A percentile compares a stretch with the other conserved stretches of the same genome.
These are phyloP conservation scores for Cyberlindnera galapagoensis DNA, from an alignment of 805 yeast genomes.

Conservation along the genomic window DNA sequence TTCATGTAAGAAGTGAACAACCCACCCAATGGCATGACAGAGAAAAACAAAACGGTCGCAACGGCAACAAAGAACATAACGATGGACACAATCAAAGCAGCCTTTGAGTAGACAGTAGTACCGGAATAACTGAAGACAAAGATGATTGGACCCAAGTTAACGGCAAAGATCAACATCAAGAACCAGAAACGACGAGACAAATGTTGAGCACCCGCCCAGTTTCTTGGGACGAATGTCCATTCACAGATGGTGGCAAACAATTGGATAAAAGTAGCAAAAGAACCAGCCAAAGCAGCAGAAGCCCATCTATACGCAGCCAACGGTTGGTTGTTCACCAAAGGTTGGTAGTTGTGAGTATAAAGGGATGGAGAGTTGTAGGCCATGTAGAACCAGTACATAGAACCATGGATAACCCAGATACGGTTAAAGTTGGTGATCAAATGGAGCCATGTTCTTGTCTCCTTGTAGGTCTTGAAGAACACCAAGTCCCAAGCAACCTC, in stretches of 20 bases:
- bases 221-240: conserved; percentile 95
- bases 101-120: conserved; percentile 53
- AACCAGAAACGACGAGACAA: conserved; percentile 82
- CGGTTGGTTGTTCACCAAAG: conserved; percentile 81
- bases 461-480: conserved; percentile 93
- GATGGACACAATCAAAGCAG: conserved; percentile 74
- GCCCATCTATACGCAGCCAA: conserved; percentile 90
- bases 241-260: conserved; percentile 83
- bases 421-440: conserved; percentile 92
- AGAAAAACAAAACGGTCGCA: conserved; percentile 75
- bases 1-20: conserved; percentile 89
- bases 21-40: conserved; percentile 96
- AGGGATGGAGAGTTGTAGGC: conserved; percentile 89
- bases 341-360: conserved; percentile 82
- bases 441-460: conserved; percentile 97
- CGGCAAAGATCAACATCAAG: conserved; percentile 53
- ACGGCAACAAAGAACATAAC: conserved; percentile 87
- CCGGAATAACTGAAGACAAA: conserved; percentile 82
- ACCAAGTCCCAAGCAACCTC: conserved; percentile 90
- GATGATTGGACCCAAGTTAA: conserved; percentile 81
- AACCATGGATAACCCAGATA: conserved; percentile 92
- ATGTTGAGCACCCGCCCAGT: conserved; percentile 99
- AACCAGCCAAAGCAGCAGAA: conserved; percentile 86
- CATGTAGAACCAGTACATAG: conserved; percentile 90
- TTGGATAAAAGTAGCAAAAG: conserved; percentile 76